These are phyloP conservation scores for Mimosa bimucronata DNA, from an alignment of 306 rosid species.

Conservation along the genomic window DNA sequence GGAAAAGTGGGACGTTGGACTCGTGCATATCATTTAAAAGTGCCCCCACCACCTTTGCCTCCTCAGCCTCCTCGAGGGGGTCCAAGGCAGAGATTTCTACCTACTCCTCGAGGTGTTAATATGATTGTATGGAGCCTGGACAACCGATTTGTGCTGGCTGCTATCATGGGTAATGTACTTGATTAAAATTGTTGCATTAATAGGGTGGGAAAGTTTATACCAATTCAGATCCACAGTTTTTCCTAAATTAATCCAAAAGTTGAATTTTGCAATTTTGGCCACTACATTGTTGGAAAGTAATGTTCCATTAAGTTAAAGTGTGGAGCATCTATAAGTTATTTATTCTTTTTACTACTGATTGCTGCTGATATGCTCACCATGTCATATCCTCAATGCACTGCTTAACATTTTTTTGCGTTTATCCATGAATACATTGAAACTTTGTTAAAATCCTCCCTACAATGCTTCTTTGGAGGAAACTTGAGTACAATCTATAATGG, in stretches of 20 bases:
- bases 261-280: slow-evolving; percentile 5
- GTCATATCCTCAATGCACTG: background rate
- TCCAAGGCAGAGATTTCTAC: slow-evolving; percentile 84
- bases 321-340: slow-evolving; percentile 21
- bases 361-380: slow-evolving; percentile 17
- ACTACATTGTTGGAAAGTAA: slow-evolving; percentile 8
- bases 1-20: slow-evolving; percentile 88
- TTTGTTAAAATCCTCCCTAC: background rate
- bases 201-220: slow-evolving; percentile 5
- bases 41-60: slow-evolving; percentile 90
- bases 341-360: slow-evolving; percentile 26
- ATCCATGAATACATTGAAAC: slow-evolving; percentile 27
- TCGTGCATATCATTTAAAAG: slow-evolving; percentile 92
- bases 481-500: slow-evolving; percentile 24
- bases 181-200: slow-evolving; percentile 22
- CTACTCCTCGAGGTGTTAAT: slow-evolving; percentile 93
- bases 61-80: slow-evolving; percentile 95
- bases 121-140: slow-evolving; percentile 96
- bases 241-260: slow-evolving; percentile 16
- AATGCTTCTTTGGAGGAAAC: slow-evolving; percentile 19
- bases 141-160: slow-evolving; percentile 94
- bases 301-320: slow-evolving; percentile 29
- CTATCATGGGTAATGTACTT: slow-evolving; percentile 78
- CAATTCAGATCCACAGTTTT: slow-evolving; percentile 9
- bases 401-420: slow-evolving; percentile 11